A percentile compares a stretch with the other conserved stretches of the same genome.
phyloP scores from a whole-genome alignment of 495 filamentous ascomycete genomes.

The Podospora fimiseda region DNA sequence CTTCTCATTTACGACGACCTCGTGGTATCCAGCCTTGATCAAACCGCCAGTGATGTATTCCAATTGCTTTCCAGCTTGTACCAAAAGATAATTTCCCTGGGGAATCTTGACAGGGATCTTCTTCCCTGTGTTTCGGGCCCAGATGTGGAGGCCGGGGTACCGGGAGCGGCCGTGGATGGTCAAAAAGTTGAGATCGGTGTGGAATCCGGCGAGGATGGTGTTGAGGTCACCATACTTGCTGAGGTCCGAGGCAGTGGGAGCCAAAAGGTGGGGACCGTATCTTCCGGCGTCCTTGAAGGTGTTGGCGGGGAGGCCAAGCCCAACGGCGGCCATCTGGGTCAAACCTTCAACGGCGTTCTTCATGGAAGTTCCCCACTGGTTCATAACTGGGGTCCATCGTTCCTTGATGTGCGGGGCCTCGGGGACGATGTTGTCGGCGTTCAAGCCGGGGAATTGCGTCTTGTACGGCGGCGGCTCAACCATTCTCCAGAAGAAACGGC shows the following conservation, averaged over 20 bases:
- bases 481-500: slow-evolving; percentile 48
- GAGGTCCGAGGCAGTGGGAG: slow-evolving; percentile 46
- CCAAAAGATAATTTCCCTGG: slow-evolving; percentile 40
- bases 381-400: slow-evolving; percentile 40
- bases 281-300: slow-evolving; percentile 42
- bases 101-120: slow-evolving; percentile 46
- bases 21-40: slow-evolving; percentile 48
- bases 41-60: slow-evolving; percentile 47
- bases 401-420: slow-evolving; percentile 34
- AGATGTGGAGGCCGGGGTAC: slow-evolving; percentile 48
- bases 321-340: slow-evolving; percentile 44
- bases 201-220: slow-evolving; percentile 49
- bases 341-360: slow-evolving; percentile 45
- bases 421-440: slow-evolving; percentile 40
- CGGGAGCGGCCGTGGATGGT: slow-evolving; percentile 51
- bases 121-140: slow-evolving; percentile 47
- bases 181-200: slow-evolving; percentile 50
- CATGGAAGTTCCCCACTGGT: slow-evolving; percentile 45
- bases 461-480: slow-evolving; percentile 39
- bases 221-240: slow-evolving; percentile 38
- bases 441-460: slow-evolving; percentile 41
- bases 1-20: slow-evolving; percentile 45
- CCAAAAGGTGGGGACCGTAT: slow-evolving; percentile 47
- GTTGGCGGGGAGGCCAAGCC: slow-evolving; percentile 38
- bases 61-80: slow-evolving; percentile 49